These are phyloP conservation scores for Picea engelmannii DNA, from an alignment of 83 land plant genomes.

Conservation along the genomic window DNA sequence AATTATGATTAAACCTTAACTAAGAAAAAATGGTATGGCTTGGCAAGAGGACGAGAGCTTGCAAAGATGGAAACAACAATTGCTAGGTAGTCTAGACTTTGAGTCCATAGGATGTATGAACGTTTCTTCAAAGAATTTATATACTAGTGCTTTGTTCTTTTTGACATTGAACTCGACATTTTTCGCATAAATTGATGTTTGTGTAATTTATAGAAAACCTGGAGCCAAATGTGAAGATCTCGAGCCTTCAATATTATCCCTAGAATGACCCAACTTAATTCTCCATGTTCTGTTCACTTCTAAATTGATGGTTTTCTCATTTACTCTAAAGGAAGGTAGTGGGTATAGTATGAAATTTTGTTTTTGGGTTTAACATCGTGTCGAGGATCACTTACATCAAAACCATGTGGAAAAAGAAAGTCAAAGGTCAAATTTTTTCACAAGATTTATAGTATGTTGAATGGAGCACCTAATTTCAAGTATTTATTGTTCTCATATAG, in stretches of 20 bases:
- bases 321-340: conserved; percentile 50
- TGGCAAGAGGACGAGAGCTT: neutral
- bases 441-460: too few species aligned
- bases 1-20: neutral
- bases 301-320: conserved; percentile 31
- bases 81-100: neutral
- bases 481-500: neutral
- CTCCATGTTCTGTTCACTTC: conserved; percentile 24
- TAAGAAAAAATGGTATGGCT: too few species aligned
- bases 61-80: neutral
- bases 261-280: conserved; percentile 34
- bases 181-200: too few species aligned
- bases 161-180: too few species aligned
- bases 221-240: conserved; percentile 42
- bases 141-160: too few species aligned
- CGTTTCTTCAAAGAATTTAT: neutral
- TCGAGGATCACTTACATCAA: conserved; percentile 42
- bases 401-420: conserved; percentile 51
- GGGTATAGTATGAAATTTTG: conserved; percentile 41
- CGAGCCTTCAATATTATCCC: conserved; percentile 25
- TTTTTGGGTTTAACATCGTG: conserved; percentile 48
- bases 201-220: conserved; percentile 21
- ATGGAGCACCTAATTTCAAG: neutral
- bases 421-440: conserved; percentile 21
- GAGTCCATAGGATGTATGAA: neutral